Evolutionary conservation across 331 rosid genomes (phyloP), one percentile per base, ranked within the genome.

Genomic region (Spiraea crenata): DNA sequence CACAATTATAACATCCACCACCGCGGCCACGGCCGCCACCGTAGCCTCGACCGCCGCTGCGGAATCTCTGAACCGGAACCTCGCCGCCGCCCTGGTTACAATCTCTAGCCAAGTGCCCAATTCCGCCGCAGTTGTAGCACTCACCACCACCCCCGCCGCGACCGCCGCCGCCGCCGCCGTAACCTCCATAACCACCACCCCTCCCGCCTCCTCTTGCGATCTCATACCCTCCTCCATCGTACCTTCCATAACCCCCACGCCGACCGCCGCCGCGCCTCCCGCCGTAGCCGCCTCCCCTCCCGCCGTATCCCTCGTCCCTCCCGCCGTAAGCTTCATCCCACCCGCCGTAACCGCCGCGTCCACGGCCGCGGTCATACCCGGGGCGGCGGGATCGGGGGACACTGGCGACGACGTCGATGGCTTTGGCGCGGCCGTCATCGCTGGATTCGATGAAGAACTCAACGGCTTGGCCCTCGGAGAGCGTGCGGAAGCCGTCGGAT

Each of bases 31-130:
- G 77, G 3, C 67, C 79, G 0, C 89, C 83, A 65, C 87, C 70
- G 19, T 70, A 52, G 3, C 73, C 82, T 4, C 82, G 54, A 55
- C 85, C 82, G 3, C 73, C 76, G 12, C 82, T 85, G 7, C 76
- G 77, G 17, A 81, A 80, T 41, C 83, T 67, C 65, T 76, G 78
- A 15, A 16, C 59, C 68, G 8, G 70, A 75, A 8, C 70, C 47
- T 64, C 69, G 8, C 87, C 80, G 14, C 75, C 63, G 4, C 73
- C 63, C 57, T 78, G 78, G 70, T 76, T 82, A 79, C 97, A 86
- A 52, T 91, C 93, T 77, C 93, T 75, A 13, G 97, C 97, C 75
- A 88, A 82, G 70, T 91, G 97, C 65, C 97, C 96, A 11, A 84
- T 45, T 40, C 86, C 75, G 17, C 96, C 97, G 65, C 95, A 88